These are phyloP conservation scores for Mycocentrospora acerina DNA, from an alignment of 2,329 filamentous ascomycete genomes.

Conservation along the genomic window DNA sequence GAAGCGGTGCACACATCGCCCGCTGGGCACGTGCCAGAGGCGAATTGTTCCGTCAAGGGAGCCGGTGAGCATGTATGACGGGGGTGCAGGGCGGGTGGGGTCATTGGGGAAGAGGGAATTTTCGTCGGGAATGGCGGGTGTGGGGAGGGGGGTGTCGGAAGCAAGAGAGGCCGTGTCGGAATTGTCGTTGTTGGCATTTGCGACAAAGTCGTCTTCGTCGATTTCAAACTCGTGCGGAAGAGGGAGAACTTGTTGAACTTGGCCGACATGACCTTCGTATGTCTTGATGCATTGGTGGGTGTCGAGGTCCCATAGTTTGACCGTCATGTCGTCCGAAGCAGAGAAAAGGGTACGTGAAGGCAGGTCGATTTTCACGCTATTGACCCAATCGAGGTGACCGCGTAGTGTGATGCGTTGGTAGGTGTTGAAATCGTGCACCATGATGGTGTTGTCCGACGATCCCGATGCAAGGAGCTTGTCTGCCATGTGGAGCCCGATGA, in stretches of 20 bases:
- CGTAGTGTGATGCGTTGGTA: conserved; percentile 77
- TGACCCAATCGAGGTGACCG: conserved; percentile 93
- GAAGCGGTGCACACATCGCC: conserved; percentile 83
- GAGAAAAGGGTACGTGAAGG: conserved; percentile 84
- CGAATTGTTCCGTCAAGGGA: conserved; percentile 89
- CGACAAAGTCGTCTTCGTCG: conserved; percentile 65
- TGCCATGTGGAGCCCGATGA: conserved; percentile 87
- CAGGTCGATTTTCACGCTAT: conserved; percentile 86
- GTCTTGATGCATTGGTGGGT: conserved; percentile 72
- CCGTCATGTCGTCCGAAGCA: conserved; percentile 87
- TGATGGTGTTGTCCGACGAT: conserved; percentile 85
- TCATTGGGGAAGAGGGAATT: conserved; percentile 60
- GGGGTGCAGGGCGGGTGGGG: conserved; percentile 68
- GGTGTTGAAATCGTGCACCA: conserved; percentile 88
- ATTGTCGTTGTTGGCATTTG: conserved; percentile 57
- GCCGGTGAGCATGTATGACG: conserved; percentile 89
- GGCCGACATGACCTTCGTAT: conserved; percentile 89
- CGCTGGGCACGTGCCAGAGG: conserved; percentile 84
- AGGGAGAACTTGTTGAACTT: conserved; percentile 87
- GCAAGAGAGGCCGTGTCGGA: conserved; percentile 40
- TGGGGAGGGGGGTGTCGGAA: conserved; percentile 21
- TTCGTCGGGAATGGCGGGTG: conserved; percentile 15
- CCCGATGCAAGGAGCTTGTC: conserved; percentile 82
- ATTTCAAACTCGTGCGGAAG: conserved; percentile 88
- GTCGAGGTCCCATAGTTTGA: conserved; percentile 92